Evolutionary conservation across 306 rosid genomes (phyloP), one percentile per base, ranked within the genome.

Genomic region (Medicago arabica): DNA sequence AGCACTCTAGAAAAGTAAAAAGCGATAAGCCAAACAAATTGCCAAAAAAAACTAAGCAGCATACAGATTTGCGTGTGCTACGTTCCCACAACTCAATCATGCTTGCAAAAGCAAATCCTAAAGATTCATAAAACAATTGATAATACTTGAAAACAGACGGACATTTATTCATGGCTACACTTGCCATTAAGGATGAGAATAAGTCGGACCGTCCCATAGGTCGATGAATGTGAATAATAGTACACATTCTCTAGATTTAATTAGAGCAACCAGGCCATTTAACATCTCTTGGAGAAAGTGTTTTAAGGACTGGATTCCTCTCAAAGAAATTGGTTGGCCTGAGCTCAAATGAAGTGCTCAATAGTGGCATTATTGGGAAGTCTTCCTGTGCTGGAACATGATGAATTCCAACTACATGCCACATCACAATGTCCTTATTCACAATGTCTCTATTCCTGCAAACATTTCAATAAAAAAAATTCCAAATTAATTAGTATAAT

Each of bases 281-380:
- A 69, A 47, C 74, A 47, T 69, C 43, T 1, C 1, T 5, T 16
- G 75, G 62, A 9, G 62, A 50, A n/a, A 70, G 75, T 8, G 46
- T 71, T 76, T 89, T 89, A 57, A 86, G 89, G 16, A 86, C 89
- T 0, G 86, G 85, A 72, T 80, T 86, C 34, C 82, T 73, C 65
- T 89, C 85, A 15, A 89, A 89, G 82, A 86, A 85, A 81, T 89
- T 86, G 18, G 90, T 77, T 36, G 89, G 90, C 23, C 84, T 80
- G 2, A 89, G 67, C 63, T 89, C 93, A 70, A 86, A 83, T 9
- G 77, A 64, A 74, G 44, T 60, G 16, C 51, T 88, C 41, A 88
- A 21, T 12, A 50, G 0, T 25, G 93, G 93, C 96, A 91, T 85
- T 70, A 86, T 72, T 0, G 97, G 90, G 34, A 81, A 89, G 9